phyloP scores from a whole-genome alignment of 2,329 filamentous ascomycete genomes.

The Triangularia verruculosa region DNA sequence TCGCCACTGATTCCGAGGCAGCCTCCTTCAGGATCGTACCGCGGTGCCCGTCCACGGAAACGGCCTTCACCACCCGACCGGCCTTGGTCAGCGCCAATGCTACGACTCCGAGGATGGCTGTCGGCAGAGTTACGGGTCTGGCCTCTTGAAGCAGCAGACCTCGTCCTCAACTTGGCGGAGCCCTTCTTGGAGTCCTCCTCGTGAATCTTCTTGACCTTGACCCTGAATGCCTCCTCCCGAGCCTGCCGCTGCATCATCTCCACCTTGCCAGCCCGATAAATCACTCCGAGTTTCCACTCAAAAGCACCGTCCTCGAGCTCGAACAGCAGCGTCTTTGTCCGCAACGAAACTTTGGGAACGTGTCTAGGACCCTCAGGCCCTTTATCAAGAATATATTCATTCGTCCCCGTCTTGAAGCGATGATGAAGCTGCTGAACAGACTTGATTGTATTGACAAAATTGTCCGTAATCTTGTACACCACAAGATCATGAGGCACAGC shows the following conservation, averaged over 20 bases:
- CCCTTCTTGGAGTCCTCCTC: constrained; percentile 63
- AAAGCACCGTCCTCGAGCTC: constrained; percentile 95
- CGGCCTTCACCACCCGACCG: constrained; percentile 35
- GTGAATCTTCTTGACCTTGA: constrained; percentile 82
- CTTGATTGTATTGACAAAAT: constrained; percentile 83
- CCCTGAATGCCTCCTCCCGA: constrained; percentile 81
- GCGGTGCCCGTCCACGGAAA: constrained; percentile 46
- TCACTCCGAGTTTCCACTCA: constrained; percentile 94
- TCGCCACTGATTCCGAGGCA: constrained; percentile 65
- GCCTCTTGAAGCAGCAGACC: constrained; percentile 48
- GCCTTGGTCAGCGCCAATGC: constrained; percentile 46
- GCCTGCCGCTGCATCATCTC: constrained; percentile 90
- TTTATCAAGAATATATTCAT: constrained; percentile 86
- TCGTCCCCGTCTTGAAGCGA: constrained; percentile 81
- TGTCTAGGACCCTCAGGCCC: constrained; percentile 79
- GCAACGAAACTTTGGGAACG: constrained; percentile 80
- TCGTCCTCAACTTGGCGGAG: constrained; percentile 50
- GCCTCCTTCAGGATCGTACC: constrained; percentile 78
- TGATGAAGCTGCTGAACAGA: constrained; percentile 88
- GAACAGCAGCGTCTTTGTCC: constrained; percentile 78
- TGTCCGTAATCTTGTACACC: constrained; percentile 89
- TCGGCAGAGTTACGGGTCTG: constrained; percentile 32
- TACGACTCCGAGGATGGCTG: constrained; percentile 52
- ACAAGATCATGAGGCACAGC: constrained; percentile 90
- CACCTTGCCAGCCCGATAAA: constrained; percentile 82